Percentiles rank a stretch among this genome's conserved stretches.
These are phyloP conservation scores for Phytophthora constricta DNA, from an alignment of 352 stramenopile genomes.

Conservation along the genomic window DNA sequence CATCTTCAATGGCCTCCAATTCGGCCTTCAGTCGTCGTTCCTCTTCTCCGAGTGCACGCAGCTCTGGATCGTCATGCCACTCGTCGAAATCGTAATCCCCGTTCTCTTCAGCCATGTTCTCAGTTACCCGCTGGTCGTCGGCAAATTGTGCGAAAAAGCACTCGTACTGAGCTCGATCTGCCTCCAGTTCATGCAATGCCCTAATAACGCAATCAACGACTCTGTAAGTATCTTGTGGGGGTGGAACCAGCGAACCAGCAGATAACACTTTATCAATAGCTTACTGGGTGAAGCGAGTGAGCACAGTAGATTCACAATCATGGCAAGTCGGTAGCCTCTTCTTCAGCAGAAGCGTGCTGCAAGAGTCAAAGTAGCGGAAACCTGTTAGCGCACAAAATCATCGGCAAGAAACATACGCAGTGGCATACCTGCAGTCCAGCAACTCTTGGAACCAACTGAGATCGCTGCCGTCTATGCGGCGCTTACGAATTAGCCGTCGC, in stretches of 20 bases:
- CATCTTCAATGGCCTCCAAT: conserved; percentile 62
- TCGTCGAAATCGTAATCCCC: conserved; percentile 40
- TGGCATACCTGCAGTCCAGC: conserved; percentile 71
- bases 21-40: conserved; percentile 60
- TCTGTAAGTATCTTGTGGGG: too few species aligned
- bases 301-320: conserved; percentile 63
- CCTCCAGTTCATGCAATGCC: conserved; percentile 50
- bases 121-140: conserved; percentile 32
- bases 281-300: conserved; percentile 65
- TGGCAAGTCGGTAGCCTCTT: conserved; percentile 81
- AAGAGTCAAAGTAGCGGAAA: conserved; percentile 23
- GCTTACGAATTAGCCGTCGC: conserved; percentile 62
- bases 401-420: background rate
- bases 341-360: conserved; percentile 57
- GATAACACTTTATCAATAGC: conserved; percentile 10
- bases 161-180: conserved; percentile 62
- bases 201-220: conserved; percentile 40
- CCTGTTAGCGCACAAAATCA: background rate
- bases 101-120: conserved; percentile 28
- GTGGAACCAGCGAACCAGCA: too few species aligned
- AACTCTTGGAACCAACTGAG: conserved; percentile 87
- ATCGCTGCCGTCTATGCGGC: conserved; percentile 65
- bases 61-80: conserved; percentile 53
- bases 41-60: conserved; percentile 67
- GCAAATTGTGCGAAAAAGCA: conserved; percentile 60